A percentile compares a stretch with the other conserved stretches of the same genome.
phyloP scores from a whole-genome alignment of 2,329 filamentous ascomycete species.

The Aspergillus sp. region DNA sequence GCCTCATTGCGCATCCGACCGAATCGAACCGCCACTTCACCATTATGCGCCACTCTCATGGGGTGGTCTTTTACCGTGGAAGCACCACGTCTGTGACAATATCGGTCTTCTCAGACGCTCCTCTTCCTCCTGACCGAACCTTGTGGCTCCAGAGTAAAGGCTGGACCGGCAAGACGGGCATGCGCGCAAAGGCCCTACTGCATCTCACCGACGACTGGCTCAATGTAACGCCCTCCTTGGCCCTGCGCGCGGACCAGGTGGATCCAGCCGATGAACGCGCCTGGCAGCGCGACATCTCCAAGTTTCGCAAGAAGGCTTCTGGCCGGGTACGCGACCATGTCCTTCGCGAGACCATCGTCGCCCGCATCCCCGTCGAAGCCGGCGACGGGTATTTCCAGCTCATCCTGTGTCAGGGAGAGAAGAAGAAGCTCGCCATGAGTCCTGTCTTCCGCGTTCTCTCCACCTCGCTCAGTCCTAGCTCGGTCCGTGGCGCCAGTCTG shows the following conservation, averaged over 20 bases:
- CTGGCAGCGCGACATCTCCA: conserved; percentile 66
- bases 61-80: conserved; percentile 66
- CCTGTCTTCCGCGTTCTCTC: conserved; percentile 70
- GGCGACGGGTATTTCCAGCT: conserved; percentile 69
- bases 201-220: conserved; percentile 62
- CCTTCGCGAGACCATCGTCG: conserved; percentile 62
- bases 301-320: conserved; percentile 58
- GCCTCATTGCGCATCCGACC: conserved; percentile 61
- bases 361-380: conserved; percentile 63
- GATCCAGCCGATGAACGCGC: conserved; percentile 60
- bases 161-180: conserved; percentile 66
- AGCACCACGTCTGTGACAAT: conserved; percentile 63
- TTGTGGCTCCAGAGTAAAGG: conserved; percentile 69
- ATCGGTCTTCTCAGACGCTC: conserved; percentile 61
- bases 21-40: conserved; percentile 66
- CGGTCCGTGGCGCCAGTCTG: conserved; percentile 64
- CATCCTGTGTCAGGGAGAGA: conserved; percentile 60
- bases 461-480: conserved; percentile 59
- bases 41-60: conserved; percentile 65
- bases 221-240: conserved; percentile 62
- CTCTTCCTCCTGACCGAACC: conserved; percentile 57
- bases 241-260: conserved; percentile 50
- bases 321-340: conserved; percentile 50
- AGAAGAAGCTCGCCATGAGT: conserved; percentile 62
- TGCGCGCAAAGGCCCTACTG: conserved; percentile 63